phyloP scores from a whole-genome alignment of 371 early-diverging fungal genomes.

The Saksenaea oblongispora region DNA sequence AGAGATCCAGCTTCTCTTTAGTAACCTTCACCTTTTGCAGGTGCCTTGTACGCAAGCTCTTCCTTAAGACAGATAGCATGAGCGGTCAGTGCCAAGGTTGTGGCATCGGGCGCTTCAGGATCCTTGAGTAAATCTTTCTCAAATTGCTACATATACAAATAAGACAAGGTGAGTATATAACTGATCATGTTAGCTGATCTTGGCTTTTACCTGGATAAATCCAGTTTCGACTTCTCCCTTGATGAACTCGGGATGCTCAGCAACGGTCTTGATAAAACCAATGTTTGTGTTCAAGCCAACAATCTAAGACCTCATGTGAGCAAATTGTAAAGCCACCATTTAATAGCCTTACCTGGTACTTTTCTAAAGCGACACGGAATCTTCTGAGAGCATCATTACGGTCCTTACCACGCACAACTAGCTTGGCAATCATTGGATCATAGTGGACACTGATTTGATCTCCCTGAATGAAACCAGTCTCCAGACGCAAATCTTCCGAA shows the following conservation, averaged over 20 bases:
- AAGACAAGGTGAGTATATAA: background rate
- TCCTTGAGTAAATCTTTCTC: slow-evolving; percentile 68
- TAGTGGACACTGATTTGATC: slow-evolving; percentile 93
- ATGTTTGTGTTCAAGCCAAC: slow-evolving; percentile 94
- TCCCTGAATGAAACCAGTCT: slow-evolving; percentile 92
- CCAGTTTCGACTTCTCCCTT: slow-evolving; percentile 93
- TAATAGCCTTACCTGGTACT: slow-evolving; percentile 61
- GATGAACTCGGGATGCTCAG: slow-evolving; percentile 82
- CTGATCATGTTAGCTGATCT: background rate
- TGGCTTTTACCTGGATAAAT: slow-evolving; percentile 69
- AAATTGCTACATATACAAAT: slow-evolving; percentile 50
- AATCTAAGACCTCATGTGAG: slow-evolving; percentile 41
- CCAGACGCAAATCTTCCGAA: slow-evolving; percentile 74
- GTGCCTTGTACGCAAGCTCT: slow-evolving; percentile 1
- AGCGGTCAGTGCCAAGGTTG: slow-evolving; percentile 74
- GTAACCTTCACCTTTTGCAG: slow-evolving; percentile 33
- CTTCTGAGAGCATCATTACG: slow-evolving; percentile 84
- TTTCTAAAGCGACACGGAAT: slow-evolving; percentile 77
- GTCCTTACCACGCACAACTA: slow-evolving; percentile 86
- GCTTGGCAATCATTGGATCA: slow-evolving; percentile 98
- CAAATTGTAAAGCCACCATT: background rate
- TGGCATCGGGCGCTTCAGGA: slow-evolving; percentile 49
- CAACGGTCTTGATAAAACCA: slow-evolving; percentile 81
- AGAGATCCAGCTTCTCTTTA: slow-evolving; percentile 2
- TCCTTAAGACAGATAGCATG: slow-evolving; percentile 62